These are phyloP conservation scores for Scheffersomyces lignicola DNA, from an alignment of 1,139 yeast genomes.

Conservation along the genomic window DNA sequence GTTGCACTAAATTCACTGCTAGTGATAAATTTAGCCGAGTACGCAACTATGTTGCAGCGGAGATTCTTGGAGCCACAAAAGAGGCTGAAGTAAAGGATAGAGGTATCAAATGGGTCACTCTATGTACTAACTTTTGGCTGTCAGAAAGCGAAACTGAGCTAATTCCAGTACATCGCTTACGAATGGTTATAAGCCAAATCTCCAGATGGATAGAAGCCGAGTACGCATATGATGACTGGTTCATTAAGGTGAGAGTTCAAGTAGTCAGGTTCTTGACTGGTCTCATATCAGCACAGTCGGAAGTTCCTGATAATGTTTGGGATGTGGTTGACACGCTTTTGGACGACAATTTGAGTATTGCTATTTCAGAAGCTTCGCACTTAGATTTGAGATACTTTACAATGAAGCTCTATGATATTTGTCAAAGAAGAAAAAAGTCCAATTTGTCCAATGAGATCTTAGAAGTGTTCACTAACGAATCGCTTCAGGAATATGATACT, in stretches of 20 bases:
- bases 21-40: constrained; percentile 45
- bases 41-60: constrained; percentile 67
- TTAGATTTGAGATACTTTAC: constrained; percentile 50
- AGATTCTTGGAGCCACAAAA: constrained; percentile 54
- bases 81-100: constrained; percentile 33
- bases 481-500: constrained; percentile 17
- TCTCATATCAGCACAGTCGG: constrained; percentile 20
- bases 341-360: constrained; percentile 51
- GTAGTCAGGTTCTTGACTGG: constrained; percentile 48
- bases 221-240: constrained; percentile 56
- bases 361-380: constrained; percentile 35
- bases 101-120: constrained; percentile 49
- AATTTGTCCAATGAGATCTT: constrained; percentile 38
- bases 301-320: constrained; percentile 33
- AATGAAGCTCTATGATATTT: constrained; percentile 38
- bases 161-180: constrained; percentile 55
- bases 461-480: constrained; percentile 33
- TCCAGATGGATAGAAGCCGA: constrained; percentile 62
- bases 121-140: constrained; percentile 51
- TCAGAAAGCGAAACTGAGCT: constrained; percentile 24
- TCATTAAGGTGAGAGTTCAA: constrained; percentile 51
- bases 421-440: constrained; percentile 6
- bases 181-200: constrained; percentile 57
- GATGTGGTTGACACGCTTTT: constrained; percentile 41
- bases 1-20: constrained; percentile 35